Conservation (phyloP, 2,329 filamentous ascomycete species). For the Xylariaceae sp. region DNA sequence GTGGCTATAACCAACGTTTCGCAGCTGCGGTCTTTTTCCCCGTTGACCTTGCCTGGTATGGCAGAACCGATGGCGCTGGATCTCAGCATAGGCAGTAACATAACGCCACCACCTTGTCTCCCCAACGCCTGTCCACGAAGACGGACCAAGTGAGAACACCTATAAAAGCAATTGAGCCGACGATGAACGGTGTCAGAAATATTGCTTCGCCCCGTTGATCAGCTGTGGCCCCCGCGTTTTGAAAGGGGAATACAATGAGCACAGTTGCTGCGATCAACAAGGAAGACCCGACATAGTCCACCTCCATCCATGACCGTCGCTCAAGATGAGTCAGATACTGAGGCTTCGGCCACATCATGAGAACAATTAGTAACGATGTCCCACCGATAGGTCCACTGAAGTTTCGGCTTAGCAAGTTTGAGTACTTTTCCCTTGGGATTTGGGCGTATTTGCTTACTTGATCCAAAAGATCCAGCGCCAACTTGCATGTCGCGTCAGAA, state of each 20-base stretch:
- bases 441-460: slow-evolving; percentile 40
- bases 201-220: slow-evolving; percentile 38
- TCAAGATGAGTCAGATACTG: slow-evolving; percentile 36
- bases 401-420: slow-evolving; percentile 16
- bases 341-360: slow-evolving; percentile 44
- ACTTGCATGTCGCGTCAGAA: slow-evolving; percentile 43
- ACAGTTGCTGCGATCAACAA: slow-evolving; percentile 49
- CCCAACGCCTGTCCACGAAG: slow-evolving; percentile 30
- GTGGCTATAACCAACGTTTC: slow-evolving; percentile 41
- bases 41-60: slow-evolving; percentile 39
- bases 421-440: slow-evolving; percentile 3
- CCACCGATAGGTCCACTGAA: slow-evolving; percentile 46
- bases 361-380: slow-evolving; percentile 43
- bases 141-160: slow-evolving; percentile 38
- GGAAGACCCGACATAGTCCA: slow-evolving; percentile 50
- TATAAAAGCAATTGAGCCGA: slow-evolving; percentile 34
- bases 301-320: slow-evolving; percentile 41
- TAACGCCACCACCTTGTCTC: slow-evolving; percentile 37
- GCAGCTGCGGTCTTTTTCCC: slow-evolving; percentile 36
- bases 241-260: slow-evolving; percentile 53
- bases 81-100: slow-evolving; percentile 50
- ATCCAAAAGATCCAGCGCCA: slow-evolving; percentile 57
- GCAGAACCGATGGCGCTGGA: slow-evolving; percentile 42
- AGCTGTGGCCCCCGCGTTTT: slow-evolving; percentile 39
- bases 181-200: slow-evolving; percentile 39